Evolutionary conservation across 2,329 filamentous ascomycete genomes (phyloP).

Genomic region (Alternaria sp.): DNA sequence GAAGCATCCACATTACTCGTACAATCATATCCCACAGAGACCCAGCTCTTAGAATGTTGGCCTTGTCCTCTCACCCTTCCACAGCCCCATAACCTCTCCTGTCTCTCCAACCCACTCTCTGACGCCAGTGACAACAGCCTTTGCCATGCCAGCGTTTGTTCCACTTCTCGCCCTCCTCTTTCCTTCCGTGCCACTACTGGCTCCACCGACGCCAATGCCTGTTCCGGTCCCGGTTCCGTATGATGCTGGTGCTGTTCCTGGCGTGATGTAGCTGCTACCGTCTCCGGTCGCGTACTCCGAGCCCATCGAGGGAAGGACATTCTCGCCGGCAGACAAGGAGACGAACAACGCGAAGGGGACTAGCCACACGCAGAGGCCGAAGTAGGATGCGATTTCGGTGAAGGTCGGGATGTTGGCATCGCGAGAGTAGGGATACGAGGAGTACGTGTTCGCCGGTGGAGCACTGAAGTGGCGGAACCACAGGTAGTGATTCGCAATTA

Average conservation of each 20-base stretch:
- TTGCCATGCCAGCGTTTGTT: slow-evolving; percentile 62
- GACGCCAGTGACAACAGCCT: slow-evolving; percentile 64
- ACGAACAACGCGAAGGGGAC: slow-evolving; percentile 96
- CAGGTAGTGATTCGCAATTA: slow-evolving; percentile 88
- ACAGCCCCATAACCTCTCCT: slow-evolving; percentile 67
- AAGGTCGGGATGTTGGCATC: slow-evolving; percentile 76
- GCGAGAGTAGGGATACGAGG: slow-evolving; percentile 64
- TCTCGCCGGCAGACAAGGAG: slow-evolving; percentile 90
- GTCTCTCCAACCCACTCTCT: slow-evolving; percentile 69
- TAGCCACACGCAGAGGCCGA: slow-evolving; percentile 95
- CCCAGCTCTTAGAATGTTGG: slow-evolving; percentile 40
- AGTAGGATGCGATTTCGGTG: slow-evolving; percentile 93
- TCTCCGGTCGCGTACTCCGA: slow-evolving; percentile 71
- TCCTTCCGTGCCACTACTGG: slow-evolving; percentile 27
- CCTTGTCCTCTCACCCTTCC: slow-evolving; percentile 64
- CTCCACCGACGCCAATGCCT: slow-evolving; percentile 39
- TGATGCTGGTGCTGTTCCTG: slow-evolving; percentile 48
- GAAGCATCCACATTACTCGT: slow-evolving; percentile 11
- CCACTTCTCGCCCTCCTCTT: slow-evolving; percentile 56
- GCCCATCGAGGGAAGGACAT: slow-evolving; percentile 91
- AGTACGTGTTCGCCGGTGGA: slow-evolving; percentile 60
- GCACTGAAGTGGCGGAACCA: slow-evolving; percentile 94
- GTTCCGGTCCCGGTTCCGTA: slow-evolving; percentile 30
- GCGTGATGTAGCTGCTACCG: slow-evolving; percentile 56
- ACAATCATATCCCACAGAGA: slow-evolving; percentile 11